Base-by-base conservation (phyloP, 768 basidiomycete species). In the Rhodotorula toruloides region DNA sequence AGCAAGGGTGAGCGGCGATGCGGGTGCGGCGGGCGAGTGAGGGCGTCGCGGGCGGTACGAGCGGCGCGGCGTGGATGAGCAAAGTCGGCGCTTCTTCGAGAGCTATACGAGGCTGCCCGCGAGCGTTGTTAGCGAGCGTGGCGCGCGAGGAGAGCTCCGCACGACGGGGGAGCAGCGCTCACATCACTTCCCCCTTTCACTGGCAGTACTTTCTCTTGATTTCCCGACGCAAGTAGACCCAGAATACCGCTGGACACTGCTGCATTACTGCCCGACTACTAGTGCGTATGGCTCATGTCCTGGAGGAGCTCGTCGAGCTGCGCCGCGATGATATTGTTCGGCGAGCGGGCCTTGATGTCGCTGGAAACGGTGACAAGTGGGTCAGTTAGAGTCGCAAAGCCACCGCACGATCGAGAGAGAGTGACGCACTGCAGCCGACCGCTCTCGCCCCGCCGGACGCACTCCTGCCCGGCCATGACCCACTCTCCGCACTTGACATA, bases 381-480 rank as follows among this genome's bases (percentile, higher is more conserved):
- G 25, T n/a, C 19, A 4, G 25, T n/a, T 40, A 19, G 14, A 7
- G 22, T 6, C n/a, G 8, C 10, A 29, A 19, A 10, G 37, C 25
- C 4, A 25, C 22, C 0, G 25, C 3, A 27, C 37, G 16, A 61
- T 25, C 32, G 65, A 65, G 58, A 31, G 17, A 58, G 54, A 59
- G 43, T 44, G 9, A 84, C 91, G 76, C 76, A 96, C 94, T 89
- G 87, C 39, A 98, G 77, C 71, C 85, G 87, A 12, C 82, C 84
- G 77, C 87, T 88, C 76, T 99, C 91, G 1, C 86, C 86, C 34
- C 89, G 81, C 56, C 93, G 90, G 77, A 91, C 94, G 77, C 90
- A 94, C 52, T 74, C 73, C 52, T 71, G 66, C 22, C 69, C 74
- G 2, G 65, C 73, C 55, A 57, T 31, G 14, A 57, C 64, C 73